Base-by-base conservation (phyloP, 2,329 filamentous ascomycete genomes). In the Talaromyces marneffei region DNA sequence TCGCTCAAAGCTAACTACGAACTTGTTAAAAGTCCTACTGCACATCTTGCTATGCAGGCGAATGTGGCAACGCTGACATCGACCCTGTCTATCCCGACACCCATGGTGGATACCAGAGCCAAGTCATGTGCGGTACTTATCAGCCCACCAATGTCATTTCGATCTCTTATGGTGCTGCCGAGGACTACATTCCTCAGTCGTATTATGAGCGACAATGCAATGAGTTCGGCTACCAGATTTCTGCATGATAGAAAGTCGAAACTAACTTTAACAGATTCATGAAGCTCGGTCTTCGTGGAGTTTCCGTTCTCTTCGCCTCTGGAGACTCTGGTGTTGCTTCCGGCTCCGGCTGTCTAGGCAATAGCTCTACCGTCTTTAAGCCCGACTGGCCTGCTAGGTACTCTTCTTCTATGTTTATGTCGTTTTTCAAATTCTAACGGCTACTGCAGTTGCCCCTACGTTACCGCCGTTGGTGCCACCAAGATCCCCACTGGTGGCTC, bases 101-200 rank as follows among this genome's bases (percentile, higher is more conserved):
- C 14, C 27, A 27, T 18, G 78, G 73, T 6, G 82, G 82, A 5
- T 85, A 83, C 71, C 76, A 78, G 57, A 66, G 69, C 59, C 60
- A 70, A 39, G 71, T 79, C n/a, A 74, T 79, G 66, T 82, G 60
- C 39, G 60, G 60, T n/a, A 59, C 39, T 46, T 62, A 62, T n/a
- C n/a, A 53, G 65, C 80, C 82, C 2, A 82, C 83, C 8, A 83
- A 84, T 64, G 83, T 85, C n/a, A 78, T 85, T 64, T 80, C 78
- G 42, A 82, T 86, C 65, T 83, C 80, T 2, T 85, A 85, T 68
- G 82, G 82, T 57, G 80, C 79, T 40, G 77, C 80, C 46, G 83
- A 87, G 70, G 71, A 74, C 9, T 79, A 80, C 20, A 74, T 85
- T 20, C 83, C 84, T 0, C 71, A 78, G 7, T 74, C 72, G 63